Conservation (phyloP, 192 early-diverging fungal species). For the Martensiomyces pterosporus region DNA sequence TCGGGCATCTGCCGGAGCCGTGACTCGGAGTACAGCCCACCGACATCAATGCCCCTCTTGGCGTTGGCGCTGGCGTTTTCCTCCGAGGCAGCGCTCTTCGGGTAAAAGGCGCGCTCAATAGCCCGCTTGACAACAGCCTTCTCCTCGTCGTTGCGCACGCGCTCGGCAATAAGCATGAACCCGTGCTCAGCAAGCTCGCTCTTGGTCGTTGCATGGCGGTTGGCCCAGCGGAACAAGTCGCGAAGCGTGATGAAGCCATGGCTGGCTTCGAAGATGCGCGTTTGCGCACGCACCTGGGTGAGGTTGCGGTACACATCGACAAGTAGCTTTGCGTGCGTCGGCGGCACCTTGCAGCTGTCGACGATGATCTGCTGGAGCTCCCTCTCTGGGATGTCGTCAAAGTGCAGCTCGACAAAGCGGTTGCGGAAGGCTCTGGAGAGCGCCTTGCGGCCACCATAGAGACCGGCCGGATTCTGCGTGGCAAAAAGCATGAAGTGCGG, state of each 20-base stretch:
- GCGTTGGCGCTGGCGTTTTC: not conserved
- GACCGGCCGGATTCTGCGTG: conserved; percentile 97
- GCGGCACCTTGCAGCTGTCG: conserved; percentile 77
- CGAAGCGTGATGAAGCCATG: conserved; percentile 94
- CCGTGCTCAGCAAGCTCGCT: conserved; percentile 91
- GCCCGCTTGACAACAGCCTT: conserved; percentile 73
- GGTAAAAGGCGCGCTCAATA: conserved; percentile 77
- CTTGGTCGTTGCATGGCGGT: conserved; percentile 70
- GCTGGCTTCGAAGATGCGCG: conserved; percentile 91
- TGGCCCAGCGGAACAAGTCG: conserved; percentile 97
- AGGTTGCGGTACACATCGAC: conserved; percentile 84
- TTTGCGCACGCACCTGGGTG: conserved; percentile 66
- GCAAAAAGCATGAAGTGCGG: conserved; percentile 97
- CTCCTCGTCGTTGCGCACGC: conserved; percentile 79
- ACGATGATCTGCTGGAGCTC: conserved; percentile 92
- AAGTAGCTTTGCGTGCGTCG: conserved; percentile 77
- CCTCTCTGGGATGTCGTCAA: conserved; percentile 89
- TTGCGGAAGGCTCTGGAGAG: conserved; percentile 96
- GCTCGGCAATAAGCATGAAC: conserved; percentile 91
- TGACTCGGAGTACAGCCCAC: conserved; percentile 24
- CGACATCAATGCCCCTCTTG: conserved; percentile 16
- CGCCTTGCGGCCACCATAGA: conserved; percentile 95
- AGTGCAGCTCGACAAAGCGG: conserved; percentile 95
- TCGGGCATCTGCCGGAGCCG: conserved; percentile 37
- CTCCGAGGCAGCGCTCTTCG: conserved; percentile 60